Evolutionary conservation across 2,329 filamentous ascomycete species (phyloP).

Genomic region (Alternaria dauci): DNA sequence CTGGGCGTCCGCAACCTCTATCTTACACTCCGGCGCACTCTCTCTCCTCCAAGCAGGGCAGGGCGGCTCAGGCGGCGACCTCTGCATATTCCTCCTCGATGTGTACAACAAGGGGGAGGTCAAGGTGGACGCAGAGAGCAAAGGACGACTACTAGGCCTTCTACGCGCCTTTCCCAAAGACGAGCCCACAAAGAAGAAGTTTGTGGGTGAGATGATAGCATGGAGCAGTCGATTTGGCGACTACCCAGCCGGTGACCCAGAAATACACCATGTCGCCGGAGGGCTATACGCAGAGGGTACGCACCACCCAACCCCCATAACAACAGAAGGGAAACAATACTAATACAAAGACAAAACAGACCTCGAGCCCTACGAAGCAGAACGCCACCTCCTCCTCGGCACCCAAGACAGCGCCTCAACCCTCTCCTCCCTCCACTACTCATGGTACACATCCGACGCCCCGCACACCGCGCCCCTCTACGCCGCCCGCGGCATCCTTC

Average conservation of each 20-base stretch:
- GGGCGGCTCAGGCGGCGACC: slow-evolving; percentile 88
- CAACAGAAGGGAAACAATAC: background rate
- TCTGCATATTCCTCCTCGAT: slow-evolving; percentile 86
- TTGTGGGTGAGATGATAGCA: slow-evolving; percentile 83
- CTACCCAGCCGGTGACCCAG: slow-evolving; percentile 89
- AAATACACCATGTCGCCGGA: slow-evolving; percentile 91
- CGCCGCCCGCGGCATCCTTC: slow-evolving; percentile 84
- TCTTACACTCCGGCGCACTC: slow-evolving; percentile 83
- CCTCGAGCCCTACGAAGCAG: slow-evolving; percentile 90
- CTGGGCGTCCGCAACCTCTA: slow-evolving; percentile 85
- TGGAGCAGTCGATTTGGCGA: slow-evolving; percentile 90
- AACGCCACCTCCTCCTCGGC: slow-evolving; percentile 86
- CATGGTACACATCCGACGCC: slow-evolving; percentile 91
- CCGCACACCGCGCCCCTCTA: slow-evolving; percentile 88
- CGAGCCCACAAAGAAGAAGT: slow-evolving; percentile 93
- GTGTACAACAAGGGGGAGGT: slow-evolving; percentile 89
- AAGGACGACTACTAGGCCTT: slow-evolving; percentile 77
- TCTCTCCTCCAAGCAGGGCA: slow-evolving; percentile 91
- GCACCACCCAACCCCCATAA: slow-evolving; percentile 5
- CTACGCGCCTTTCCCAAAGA: slow-evolving; percentile 80
- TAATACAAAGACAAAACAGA: slow-evolving; percentile 59
- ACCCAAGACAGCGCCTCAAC: slow-evolving; percentile 86
- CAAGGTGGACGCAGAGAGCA: slow-evolving; percentile 75
- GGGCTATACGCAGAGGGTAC: slow-evolving; percentile 82
- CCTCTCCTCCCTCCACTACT: slow-evolving; percentile 84